Conservation (phyloP, 129 eudicot genomes). For the Sambucus nigra region DNA sequence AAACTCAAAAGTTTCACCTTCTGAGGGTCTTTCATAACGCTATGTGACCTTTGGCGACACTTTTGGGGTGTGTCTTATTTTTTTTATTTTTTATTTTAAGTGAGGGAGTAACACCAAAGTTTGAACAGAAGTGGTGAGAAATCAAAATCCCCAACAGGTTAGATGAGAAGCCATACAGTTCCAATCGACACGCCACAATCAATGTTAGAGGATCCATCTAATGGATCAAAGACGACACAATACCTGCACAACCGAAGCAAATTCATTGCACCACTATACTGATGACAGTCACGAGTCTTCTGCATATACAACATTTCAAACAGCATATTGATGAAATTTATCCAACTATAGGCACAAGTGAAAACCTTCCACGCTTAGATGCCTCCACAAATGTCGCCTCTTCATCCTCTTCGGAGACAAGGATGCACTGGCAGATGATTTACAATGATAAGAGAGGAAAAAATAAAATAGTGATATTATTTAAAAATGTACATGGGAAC, state of each 20-base stretch:
- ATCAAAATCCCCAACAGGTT: not conserved
- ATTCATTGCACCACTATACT: not conserved
- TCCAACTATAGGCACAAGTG: not conserved
- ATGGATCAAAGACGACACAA: conserved; percentile 87
- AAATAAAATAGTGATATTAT: not conserved
- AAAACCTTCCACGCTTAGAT: conserved; percentile 83
- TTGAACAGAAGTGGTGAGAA: no score
- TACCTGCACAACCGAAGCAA: conserved; percentile 43
- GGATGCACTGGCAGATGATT: conserved; percentile 64
- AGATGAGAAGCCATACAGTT: conserved; percentile 44
- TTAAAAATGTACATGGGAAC: conserved; percentile 13
- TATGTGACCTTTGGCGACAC: no score
- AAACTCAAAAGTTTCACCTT: no score
- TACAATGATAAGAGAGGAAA: not conserved
- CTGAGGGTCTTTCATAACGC: no score
- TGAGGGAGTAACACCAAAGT: no score
- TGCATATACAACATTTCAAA: no score
- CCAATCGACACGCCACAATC: conserved; percentile 99
- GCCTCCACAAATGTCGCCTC: conserved; percentile 83
- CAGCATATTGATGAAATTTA: not conserved
- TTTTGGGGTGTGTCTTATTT: no score
- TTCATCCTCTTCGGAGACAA: conserved; percentile 98
- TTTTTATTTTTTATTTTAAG: no score
- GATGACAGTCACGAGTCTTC: not conserved
- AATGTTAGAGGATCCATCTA: conserved; percentile 98